Evolutionary conservation across 1,284 basidiomycete genomes (phyloP).

Genomic region (Golubevia pallescens): DNA sequence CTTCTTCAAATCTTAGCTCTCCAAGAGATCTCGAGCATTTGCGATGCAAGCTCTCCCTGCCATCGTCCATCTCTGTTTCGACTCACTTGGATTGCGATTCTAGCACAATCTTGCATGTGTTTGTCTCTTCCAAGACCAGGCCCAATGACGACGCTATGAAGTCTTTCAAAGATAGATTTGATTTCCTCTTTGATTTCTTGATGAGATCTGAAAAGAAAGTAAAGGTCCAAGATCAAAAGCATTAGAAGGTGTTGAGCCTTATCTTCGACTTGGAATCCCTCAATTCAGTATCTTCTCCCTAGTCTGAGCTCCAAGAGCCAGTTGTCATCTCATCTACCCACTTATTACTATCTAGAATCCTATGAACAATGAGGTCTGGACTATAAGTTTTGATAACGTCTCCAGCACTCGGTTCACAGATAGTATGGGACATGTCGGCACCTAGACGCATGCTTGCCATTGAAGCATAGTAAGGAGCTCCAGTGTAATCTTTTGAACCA

Average conservation of each 20-base stretch:
- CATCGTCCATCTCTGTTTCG: too few species aligned
- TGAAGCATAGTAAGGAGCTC: constrained; percentile 54
- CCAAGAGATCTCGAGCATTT: too few species aligned
- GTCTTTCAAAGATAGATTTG: constrained; percentile 32
- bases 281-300: neutral
- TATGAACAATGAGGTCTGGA: constrained; percentile 59
- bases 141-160: constrained; percentile 55
- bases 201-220: neutral
- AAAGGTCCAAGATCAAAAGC: neutral
- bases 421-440: constrained; percentile 55
- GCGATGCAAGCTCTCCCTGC: too few species aligned
- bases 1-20: too few species aligned
- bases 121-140: constrained; percentile 55
- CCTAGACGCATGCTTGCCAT: constrained; percentile 58
- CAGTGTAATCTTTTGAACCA: constrained; percentile 52
- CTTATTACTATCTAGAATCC: constrained; percentile 21
- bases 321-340: neutral
- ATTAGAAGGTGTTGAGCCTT: too few species aligned
- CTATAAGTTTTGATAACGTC: constrained; percentile 58
- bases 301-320: neutral
- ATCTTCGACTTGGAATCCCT: neutral
- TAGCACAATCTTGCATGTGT: constrained; percentile 51
- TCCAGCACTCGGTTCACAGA: constrained; percentile 55
- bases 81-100: constrained; percentile 29
- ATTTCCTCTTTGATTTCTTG: constrained; percentile 26